Percentiles rank a stretch among this genome's conserved stretches.
Conservation (phyloP, 352 stramenopile genomes). For the Phytopythium litorale region DNA sequence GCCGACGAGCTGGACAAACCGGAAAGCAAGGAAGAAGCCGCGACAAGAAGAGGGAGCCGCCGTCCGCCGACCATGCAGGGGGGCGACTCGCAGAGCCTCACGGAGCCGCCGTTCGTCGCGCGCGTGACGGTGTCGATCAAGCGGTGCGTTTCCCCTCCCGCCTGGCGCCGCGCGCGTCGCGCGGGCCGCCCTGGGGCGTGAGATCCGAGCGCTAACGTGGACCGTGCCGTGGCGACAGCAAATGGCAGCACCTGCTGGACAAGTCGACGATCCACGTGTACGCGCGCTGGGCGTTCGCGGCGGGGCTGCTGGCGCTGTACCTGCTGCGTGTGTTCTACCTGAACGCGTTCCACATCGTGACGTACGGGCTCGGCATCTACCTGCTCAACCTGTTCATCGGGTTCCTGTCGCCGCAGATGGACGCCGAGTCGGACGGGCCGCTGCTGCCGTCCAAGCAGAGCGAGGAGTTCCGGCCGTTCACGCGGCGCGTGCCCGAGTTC, state of each 20-base stretch:
- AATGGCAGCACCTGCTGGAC: slow-evolving; percentile 97
- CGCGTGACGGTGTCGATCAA: slow-evolving; percentile 75
- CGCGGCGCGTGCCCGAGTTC: slow-evolving; percentile 95
- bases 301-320: slow-evolving; percentile 88
- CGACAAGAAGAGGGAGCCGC: not conserved
- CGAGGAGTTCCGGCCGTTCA: slow-evolving; percentile 92
- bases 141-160: slow-evolving; percentile 30
- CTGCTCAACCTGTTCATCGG: slow-evolving; percentile 99
- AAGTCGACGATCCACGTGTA: slow-evolving; percentile 97
- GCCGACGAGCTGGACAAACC: too few relatives aligned
- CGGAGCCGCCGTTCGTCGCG: slow-evolving; percentile 76
- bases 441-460: slow-evolving; percentile 89
- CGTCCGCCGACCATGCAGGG: slow-evolving; percentile 24
- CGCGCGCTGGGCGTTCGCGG: slow-evolving; percentile 90
- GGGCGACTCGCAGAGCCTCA: slow-evolving; percentile 60
- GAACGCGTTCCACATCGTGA: slow-evolving; percentile 98
- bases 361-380: slow-evolving; percentile 99
- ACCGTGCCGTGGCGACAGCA: slow-evolving; percentile 41
- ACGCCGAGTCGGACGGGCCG: slow-evolving; percentile 85
- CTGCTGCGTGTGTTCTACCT: slow-evolving; percentile 90
- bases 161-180: not conserved
- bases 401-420: slow-evolving; percentile 94
- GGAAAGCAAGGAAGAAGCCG: not conserved
- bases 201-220: not conserved
- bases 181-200: not conserved